phyloP scores from a whole-genome alignment of 2,329 filamentous ascomycete genomes.

The Cryphonectria nitschkei region DNA sequence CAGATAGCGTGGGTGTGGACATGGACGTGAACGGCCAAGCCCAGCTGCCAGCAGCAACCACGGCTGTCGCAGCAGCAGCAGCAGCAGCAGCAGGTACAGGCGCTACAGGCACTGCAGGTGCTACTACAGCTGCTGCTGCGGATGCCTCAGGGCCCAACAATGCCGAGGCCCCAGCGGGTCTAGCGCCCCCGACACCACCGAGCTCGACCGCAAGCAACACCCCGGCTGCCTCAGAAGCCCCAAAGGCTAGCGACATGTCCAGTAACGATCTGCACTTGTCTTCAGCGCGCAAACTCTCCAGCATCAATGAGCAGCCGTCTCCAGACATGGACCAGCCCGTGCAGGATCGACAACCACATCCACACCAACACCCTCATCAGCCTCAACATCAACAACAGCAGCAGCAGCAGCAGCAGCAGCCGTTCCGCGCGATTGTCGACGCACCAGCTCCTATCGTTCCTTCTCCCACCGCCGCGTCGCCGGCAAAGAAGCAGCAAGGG shows the following conservation, averaged over 20 bases:
- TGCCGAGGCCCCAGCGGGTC: background rate
- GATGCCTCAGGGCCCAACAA: background rate
- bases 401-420: background rate
- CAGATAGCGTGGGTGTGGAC: background rate
- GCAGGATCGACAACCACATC: background rate
- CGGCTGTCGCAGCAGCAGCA: background rate
- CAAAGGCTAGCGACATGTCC: conserved; percentile 27
- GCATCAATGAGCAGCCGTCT: conserved; percentile 40
- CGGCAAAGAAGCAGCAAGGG: conserved; percentile 10
- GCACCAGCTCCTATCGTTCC: too few relatives aligned
- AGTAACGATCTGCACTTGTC: conserved; percentile 42
- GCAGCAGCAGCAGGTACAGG: background rate
- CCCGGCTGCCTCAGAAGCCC: conserved; percentile 6
- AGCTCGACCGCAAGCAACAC: background rate
- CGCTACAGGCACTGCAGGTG: background rate
- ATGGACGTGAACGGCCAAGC: background rate
- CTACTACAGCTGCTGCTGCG: background rate
- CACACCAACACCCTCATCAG: conserved; percentile 15
- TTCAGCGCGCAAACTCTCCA: conserved; percentile 36
- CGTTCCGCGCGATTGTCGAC: background rate
- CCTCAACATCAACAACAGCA: background rate
- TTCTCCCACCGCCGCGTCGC: background rate
- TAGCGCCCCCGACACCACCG: conserved; percentile 4
- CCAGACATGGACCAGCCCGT: conserved; percentile 19
- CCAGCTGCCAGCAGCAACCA: background rate